These are phyloP conservation scores for Sphagnum magellanicum DNA, from an alignment of 228 moss, liverwort and hornwort genomes.

Conservation along the genomic window DNA sequence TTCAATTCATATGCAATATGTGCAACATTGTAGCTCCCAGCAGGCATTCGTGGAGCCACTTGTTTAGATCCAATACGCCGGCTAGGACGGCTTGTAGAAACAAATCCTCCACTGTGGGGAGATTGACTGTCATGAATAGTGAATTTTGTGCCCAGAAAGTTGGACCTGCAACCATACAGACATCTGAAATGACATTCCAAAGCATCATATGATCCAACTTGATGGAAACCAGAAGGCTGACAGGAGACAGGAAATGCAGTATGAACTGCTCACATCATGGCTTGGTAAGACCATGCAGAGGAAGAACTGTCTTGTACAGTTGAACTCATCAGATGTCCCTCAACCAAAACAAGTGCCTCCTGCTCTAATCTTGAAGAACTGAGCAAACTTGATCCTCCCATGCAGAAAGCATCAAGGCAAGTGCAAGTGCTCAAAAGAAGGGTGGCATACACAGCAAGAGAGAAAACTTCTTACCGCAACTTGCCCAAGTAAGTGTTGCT, in stretches of 20 bases:
- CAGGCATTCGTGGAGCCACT: slow-evolving; percentile 69
- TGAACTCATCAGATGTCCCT: no score
- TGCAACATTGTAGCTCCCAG: slow-evolving; percentile 89
- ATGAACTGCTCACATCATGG: no score
- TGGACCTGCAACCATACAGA: slow-evolving; percentile 28
- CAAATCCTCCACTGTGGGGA: slow-evolving; percentile 34
- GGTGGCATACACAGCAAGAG: neutral
- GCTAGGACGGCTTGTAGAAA: slow-evolving; percentile 28
- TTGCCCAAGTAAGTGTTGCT: slow-evolving; percentile 56
- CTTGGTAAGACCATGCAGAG: no score
- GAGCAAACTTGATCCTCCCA: no score
- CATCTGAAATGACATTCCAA: neutral
- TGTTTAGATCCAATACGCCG: slow-evolving; percentile 50
- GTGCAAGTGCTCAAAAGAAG: neutral
- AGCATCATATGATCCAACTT: no score
- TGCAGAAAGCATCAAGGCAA: no score
- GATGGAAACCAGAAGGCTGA: neutral
- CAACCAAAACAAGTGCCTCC: no score
- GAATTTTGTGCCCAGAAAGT: slow-evolving; percentile 62
- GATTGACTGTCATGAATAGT: slow-evolving; percentile 62
- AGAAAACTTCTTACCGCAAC: slow-evolving; percentile 22
- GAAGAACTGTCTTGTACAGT: no score
- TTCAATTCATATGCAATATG: slow-evolving; percentile 89
- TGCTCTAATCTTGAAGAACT: no score
- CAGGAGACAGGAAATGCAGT: neutral